Evolutionary conservation across 768 basidiomycete genomes (phyloP), one percentile per base, ranked within the genome.

Genomic region (Agaricus blazei): DNA sequence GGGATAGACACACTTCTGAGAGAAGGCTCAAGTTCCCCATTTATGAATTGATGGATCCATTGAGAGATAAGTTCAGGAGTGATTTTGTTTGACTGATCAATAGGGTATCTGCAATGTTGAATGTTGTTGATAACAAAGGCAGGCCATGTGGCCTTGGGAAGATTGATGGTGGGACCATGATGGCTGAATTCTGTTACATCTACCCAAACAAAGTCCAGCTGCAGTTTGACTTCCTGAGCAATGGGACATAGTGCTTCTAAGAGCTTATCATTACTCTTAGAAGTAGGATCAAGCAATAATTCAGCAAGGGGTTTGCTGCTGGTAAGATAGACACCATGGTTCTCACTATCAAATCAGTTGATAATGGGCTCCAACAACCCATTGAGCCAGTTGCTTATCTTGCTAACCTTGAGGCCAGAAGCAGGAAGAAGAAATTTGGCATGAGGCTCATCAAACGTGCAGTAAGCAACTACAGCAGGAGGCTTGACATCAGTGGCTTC

Each of bases 191-290:
- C 93, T 74, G 87, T 73, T 24, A 93, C 94, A 69, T 99, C 97
- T 63, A 99, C 98, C 86, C 87, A 96, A 58, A 98, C 96, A 69
- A 98, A 97, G 85, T 97, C 97, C 68, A 98, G 65, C 73, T 91
- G 86, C 63, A 84, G 80, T 73, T 90, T 93, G 78, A 82, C 83
- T 66, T 85, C 82, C 51, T 83, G 74, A 7, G 97, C 97, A 51
- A 96, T 69, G 8, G 92, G 85, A 62, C 77, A 83, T 62, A 98
- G 67, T 40, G 77, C 70, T 27, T 84, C 83, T 59, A 96, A 80
- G 48, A 85, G 70, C 29, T 76, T 75, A 11, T 90, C 79, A 62
- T 81, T 85, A 56, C 78, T 76, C 60, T 83, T 81, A 57, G 81
- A 78, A 44, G 80, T 69, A 29, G 95, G 88, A 69, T 98, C 93